Conservation (phyloP, 108 stramenopile genomes). For the Cyclostephanos invisitatus region DNA sequence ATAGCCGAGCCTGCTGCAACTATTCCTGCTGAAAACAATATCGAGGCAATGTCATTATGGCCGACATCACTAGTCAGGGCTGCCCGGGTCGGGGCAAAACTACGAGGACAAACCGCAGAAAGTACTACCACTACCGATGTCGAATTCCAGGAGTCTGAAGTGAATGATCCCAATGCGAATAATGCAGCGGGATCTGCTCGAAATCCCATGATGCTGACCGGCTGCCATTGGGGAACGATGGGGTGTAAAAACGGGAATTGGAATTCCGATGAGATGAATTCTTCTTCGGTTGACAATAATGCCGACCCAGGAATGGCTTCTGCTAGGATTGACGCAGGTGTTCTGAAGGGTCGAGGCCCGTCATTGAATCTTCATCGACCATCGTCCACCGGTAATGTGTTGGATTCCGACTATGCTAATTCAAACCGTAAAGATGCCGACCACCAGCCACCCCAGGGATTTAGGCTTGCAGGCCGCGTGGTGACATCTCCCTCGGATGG, state of each 20-base stretch:
- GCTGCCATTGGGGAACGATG: constrained; percentile 35
- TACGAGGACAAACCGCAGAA: neutral
- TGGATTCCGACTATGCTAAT: constrained; percentile 3
- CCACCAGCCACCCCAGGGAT: constrained; percentile 45
- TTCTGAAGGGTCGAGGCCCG: constrained; percentile 17
- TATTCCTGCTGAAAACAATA: neutral
- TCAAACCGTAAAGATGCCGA: neutral
- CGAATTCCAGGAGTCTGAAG: neutral
- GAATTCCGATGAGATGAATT: neutral
- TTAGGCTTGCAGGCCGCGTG: constrained; percentile 33
- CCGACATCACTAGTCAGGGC: constrained; percentile 29
- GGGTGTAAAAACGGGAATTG: constrained; percentile 41
- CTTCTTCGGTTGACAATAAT: constrained; percentile 14
- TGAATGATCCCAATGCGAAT: neutral
- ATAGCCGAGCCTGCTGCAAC: neutral
- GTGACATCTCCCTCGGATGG: constrained; percentile 52
- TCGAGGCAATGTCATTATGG: neutral
- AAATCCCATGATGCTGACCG: constrained; percentile 28
- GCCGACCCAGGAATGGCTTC: constrained; percentile 22
- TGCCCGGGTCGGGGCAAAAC: constrained; percentile 23
- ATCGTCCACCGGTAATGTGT: neutral
- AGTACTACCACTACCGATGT: constrained; percentile 1
- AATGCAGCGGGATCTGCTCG: constrained; percentile 2
- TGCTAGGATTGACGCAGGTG: constrained; percentile 32
- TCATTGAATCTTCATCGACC: neutral